Conservation (phyloP, 2,329 filamentous ascomycete genomes). For the Helotiales sp. region DNA sequence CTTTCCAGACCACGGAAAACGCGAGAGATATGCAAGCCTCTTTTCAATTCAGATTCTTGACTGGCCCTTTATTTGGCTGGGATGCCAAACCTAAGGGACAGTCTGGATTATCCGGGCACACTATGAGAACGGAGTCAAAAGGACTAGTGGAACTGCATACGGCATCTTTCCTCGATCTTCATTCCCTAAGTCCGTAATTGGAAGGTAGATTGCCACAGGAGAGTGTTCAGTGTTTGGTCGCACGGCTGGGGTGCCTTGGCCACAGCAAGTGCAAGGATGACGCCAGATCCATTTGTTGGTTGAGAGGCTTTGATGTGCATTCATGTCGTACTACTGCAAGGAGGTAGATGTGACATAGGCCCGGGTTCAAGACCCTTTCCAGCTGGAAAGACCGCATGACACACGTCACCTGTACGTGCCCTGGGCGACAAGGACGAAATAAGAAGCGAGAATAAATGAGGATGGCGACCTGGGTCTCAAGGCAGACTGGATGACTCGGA, state of each 20-base stretch:
- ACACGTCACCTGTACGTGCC: not conserved
- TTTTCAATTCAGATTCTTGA: not conserved
- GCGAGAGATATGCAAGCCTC: not conserved
- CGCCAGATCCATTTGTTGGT: not conserved
- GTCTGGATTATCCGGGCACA: not conserved
- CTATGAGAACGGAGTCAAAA: not conserved
- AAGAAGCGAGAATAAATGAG: not conserved
- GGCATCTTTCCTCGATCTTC: not conserved
- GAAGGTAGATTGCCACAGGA: constrained; percentile 1
- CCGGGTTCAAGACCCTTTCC: not conserved
- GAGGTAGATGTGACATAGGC: not conserved
- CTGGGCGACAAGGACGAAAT: not conserved
- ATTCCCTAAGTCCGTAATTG: not conserved
- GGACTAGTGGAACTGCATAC: not conserved
- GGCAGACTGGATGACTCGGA: no score
- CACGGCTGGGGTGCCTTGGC: not conserved
- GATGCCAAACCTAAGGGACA: not conserved
- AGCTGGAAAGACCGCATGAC: not conserved
- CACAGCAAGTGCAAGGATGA: not conserved
- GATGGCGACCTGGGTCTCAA: no score
- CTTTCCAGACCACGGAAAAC: constrained; percentile 2
- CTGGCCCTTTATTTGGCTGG: not conserved
- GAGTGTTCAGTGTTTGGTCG: not conserved
- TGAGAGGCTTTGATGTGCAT: not conserved
- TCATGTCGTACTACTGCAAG: not conserved